phyloP scores from a whole-genome alignment of 2,329 filamentous ascomycete species.

The Botrytis hyacinthi region DNA sequence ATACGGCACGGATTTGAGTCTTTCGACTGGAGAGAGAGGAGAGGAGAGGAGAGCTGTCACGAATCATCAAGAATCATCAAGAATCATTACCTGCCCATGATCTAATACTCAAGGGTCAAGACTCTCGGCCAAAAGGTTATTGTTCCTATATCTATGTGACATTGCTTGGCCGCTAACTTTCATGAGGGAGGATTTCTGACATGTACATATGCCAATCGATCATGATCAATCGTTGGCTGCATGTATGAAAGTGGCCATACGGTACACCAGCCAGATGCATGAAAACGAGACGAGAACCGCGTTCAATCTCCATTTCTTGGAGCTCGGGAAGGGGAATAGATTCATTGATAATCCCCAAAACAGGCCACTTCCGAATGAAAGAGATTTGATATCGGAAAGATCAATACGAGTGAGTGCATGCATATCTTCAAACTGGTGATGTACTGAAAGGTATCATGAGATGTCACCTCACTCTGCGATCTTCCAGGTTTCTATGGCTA shows the following conservation, averaged over 20 bases:
- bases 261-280: not conserved
- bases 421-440: not conserved
- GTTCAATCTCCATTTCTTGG: not conserved
- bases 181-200: not conserved
- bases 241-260: not conserved
- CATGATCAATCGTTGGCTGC: not conserved
- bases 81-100: not conserved
- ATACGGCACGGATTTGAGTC: not conserved
- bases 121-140: not conserved
- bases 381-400: not conserved
- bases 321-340: not conserved
- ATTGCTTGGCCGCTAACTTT: not conserved
- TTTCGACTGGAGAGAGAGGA: not conserved
- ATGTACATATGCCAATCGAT: not conserved
- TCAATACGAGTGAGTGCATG: not conserved
- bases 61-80: not conserved
- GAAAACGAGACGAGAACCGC: not conserved
- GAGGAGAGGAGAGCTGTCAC: not conserved
- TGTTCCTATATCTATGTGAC: not conserved
- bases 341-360: not conserved
- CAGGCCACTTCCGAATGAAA: not conserved
- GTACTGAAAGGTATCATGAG: not conserved
- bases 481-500: not conserved
- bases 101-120: not conserved
- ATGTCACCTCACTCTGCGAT: not conserved